Base-by-base conservation (phyloP, 1,139 yeast species). In the Torulaspora pretoriensis region DNA sequence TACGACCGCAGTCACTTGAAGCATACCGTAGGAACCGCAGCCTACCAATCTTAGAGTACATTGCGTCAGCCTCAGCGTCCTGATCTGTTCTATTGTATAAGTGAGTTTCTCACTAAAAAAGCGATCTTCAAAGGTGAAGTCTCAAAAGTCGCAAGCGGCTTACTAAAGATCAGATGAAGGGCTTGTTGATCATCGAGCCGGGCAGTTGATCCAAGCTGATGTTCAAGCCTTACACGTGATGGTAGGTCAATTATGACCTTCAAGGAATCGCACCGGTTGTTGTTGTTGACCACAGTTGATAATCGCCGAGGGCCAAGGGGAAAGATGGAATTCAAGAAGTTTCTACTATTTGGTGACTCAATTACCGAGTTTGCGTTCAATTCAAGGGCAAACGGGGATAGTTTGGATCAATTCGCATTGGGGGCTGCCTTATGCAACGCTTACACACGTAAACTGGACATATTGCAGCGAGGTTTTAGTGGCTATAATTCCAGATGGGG, bases 331-430 rank as follows among this genome's bases (percentile, higher is more conserved):
- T 70, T 62, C 57, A 67, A 72, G 42, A 79, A 77, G 51, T 71
- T 81, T 47, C 56, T 83, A 4, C 64, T 82, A 47, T 80, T 82
- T 61, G 89, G 90, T 1, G 89, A 82, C 62, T 82, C 88, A 2
- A 77, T 82, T 50, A 82, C 87, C 1, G 79, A 82, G 56, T 75
- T 62, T 50, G 64, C 78, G 25, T 75, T 63, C 57, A 73, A 72
- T 28, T 26, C 43, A 9, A 17, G 41, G 26, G 40, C 43, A 40
- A 47, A 38, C 8, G 43, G 42, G 9, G 48, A 35, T 25, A 38
- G 41, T 8, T 36, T 34, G 24, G 41, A 45, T n/a, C 39, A 42
- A 6, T 80, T 75, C 59, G 65, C 72, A 0, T 64, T 77, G 9
- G 83, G 81, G 3, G 72, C 83, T 0, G 80, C 74, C 0, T 55